A percentile compares a stretch with the other conserved stretches of the same genome.
phyloP scores from a whole-genome alignment of 176 grass and related monocot species.

The Musa beccarii region DNA sequence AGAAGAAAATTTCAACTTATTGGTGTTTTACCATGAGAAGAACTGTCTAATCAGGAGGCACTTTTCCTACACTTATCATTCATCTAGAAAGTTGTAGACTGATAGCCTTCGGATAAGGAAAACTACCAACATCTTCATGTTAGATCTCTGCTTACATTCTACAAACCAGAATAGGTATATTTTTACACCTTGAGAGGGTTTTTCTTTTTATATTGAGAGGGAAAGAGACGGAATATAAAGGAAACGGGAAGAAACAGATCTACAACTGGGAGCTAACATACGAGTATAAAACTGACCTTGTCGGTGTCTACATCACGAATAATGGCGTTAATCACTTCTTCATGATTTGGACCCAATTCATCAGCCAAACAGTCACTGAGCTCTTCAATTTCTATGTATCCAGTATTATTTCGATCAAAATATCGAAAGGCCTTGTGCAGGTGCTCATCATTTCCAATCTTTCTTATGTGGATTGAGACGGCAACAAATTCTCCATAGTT shows the following conservation, averaged over 20 bases:
- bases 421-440: slow-evolving; percentile 9
- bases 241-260: background rate
- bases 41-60: background rate
- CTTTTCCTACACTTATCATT: background rate
- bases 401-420: slow-evolving; percentile 11
- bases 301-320: slow-evolving; percentile 13
- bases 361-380: slow-evolving; percentile 9
- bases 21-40: background rate
- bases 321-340: slow-evolving; percentile 17
- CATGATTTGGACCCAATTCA: slow-evolving; percentile 7
- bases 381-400: slow-evolving; percentile 21
- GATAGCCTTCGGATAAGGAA: background rate
- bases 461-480: slow-evolving; percentile 11
- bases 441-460: slow-evolving; percentile 12
- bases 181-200: too few relatives aligned
- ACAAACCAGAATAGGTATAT: too few relatives aligned
- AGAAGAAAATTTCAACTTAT: background rate
- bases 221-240: background rate
- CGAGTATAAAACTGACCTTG: background rate
- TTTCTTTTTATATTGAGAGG: too few relatives aligned
- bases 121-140: too few relatives aligned
- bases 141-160: too few relatives aligned
- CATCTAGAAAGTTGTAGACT: background rate
- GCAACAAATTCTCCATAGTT: slow-evolving; percentile 16
- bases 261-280: background rate